Evolutionary conservation across 768 basidiomycete species (phyloP).

Genomic region (Chlorophyllum brunneum): DNA sequence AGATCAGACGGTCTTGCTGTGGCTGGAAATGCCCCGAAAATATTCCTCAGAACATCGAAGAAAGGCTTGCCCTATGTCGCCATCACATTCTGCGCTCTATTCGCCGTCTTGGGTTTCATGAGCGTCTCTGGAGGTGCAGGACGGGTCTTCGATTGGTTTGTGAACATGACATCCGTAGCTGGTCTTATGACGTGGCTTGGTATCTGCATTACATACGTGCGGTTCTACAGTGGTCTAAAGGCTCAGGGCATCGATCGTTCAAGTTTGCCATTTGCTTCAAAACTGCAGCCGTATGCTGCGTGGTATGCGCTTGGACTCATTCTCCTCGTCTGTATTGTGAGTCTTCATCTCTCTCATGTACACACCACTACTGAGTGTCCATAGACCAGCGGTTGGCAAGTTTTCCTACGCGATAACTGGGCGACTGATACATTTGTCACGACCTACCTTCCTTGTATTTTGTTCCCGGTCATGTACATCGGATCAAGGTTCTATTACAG

Average conservation of each 20-base stretch:
- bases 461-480: slow-evolving; percentile 76
- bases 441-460: slow-evolving; percentile 67
- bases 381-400: slow-evolving; percentile 44
- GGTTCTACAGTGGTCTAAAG: slow-evolving; percentile 83
- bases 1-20: slow-evolving; percentile 71
- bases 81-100: slow-evolving; percentile 63
- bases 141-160: slow-evolving; percentile 76
- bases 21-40: slow-evolving; percentile 75
- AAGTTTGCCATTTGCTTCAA: slow-evolving; percentile 66
- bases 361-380: not conserved
- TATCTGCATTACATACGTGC: slow-evolving; percentile 71
- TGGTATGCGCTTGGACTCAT: slow-evolving; percentile 47
- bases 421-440: slow-evolving; percentile 69
- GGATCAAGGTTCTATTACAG: slow-evolving; percentile 53
- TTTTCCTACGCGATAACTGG: slow-evolving; percentile 41
- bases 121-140: slow-evolving; percentile 62
- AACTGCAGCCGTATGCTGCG: slow-evolving; percentile 70
- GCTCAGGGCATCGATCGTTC: slow-evolving; percentile 73
- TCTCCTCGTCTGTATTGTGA: slow-evolving; percentile 58
- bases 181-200: slow-evolving; percentile 83
- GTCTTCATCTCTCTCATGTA: slow-evolving; percentile 19
- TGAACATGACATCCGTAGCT: slow-evolving; percentile 66
- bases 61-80: slow-evolving; percentile 76
- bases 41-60: slow-evolving; percentile 68
- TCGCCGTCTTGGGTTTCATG: slow-evolving; percentile 81